Evolutionary conservation across 805 yeast species (phyloP).

Genomic region (Hanseniaspora vineae): DNA sequence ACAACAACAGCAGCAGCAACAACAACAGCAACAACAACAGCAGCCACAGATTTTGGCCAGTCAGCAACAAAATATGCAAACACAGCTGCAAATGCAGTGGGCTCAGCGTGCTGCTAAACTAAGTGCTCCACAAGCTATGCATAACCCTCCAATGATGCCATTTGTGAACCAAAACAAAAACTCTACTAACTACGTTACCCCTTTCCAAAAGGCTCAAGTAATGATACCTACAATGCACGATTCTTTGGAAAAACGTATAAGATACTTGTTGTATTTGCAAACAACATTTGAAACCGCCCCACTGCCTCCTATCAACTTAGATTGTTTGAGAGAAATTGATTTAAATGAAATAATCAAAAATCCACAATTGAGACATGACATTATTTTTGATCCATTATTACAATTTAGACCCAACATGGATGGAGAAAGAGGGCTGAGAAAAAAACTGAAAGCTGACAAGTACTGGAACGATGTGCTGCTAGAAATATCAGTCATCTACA

Average conservation of each 20-base stretch:
- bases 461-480: slow-evolving; percentile 70
- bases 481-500: slow-evolving; percentile 41
- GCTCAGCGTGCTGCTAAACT: not conserved
- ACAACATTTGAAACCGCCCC: slow-evolving; percentile 16
- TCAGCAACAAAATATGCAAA: not conserved
- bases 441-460: slow-evolving; percentile 60
- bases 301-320: slow-evolving; percentile 73
- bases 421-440: slow-evolving; percentile 78
- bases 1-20: not conserved
- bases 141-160: no score
- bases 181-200: not conserved
- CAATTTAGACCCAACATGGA: slow-evolving; percentile 87
- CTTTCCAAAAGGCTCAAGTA: not conserved
- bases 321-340: slow-evolving; percentile 74
- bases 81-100: not conserved
- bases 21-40: not conserved
- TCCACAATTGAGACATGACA: slow-evolving; percentile 88
- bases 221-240: not conserved
- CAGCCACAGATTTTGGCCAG: no score
- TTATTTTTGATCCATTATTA: slow-evolving; percentile 79
- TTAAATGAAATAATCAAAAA: slow-evolving; percentile 78
- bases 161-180: not conserved
- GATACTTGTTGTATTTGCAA: not conserved
- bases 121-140: not conserved
- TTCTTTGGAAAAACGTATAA: not conserved